Evolutionary conservation across 805 yeast species (phyloP).

Genomic region (Ogataea kodamae): DNA sequence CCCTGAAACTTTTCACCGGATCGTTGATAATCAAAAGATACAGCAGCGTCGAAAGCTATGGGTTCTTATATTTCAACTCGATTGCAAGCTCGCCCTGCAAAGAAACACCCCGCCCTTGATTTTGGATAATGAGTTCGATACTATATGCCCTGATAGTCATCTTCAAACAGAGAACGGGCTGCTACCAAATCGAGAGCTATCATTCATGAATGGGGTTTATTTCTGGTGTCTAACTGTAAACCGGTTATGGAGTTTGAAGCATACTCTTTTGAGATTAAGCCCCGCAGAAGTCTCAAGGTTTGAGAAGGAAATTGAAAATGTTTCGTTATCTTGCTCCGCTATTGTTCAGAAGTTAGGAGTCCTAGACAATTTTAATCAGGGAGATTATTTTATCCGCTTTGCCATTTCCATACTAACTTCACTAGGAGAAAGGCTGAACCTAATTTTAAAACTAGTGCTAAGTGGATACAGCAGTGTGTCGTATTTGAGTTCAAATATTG

Average conservation of each 20-base stretch:
- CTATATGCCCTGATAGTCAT: conserved; percentile 47
- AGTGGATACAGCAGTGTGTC: conserved; percentile 1
- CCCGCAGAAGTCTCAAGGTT: conserved; percentile 1
- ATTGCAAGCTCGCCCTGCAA: conserved; percentile 51
- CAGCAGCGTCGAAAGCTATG: conserved; percentile 56
- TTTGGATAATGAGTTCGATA: conserved; percentile 50
- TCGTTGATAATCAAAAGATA: conserved; percentile 44
- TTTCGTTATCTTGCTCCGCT: conserved; percentile 21
- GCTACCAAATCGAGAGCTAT: conserved; percentile 40
- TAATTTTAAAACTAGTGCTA: conserved; percentile 1
- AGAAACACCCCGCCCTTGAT: conserved; percentile 53
- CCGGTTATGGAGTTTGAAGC: conserved; percentile 16
- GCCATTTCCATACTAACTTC: conserved; percentile 7
- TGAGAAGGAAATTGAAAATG: conserved; percentile 15
- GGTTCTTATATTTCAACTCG: conserved; percentile 65
- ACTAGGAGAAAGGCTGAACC: conserved; percentile 1
- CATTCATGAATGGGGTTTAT: conserved; percentile 52
- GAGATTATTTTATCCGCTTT: conserved; percentile 13
- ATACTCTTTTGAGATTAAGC: conserved; percentile 6
- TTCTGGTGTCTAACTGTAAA: conserved; percentile 33
- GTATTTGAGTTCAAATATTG: neutral
- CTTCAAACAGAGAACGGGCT: conserved; percentile 21
- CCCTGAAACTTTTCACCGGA: conserved; percentile 48
- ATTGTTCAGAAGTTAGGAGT: conserved; percentile 18
- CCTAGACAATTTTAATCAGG: conserved; percentile 16